These are phyloP conservation scores for Rhytidhysteron rufulum DNA, from an alignment of 2,329 filamentous ascomycete genomes.

Conservation along the genomic window DNA sequence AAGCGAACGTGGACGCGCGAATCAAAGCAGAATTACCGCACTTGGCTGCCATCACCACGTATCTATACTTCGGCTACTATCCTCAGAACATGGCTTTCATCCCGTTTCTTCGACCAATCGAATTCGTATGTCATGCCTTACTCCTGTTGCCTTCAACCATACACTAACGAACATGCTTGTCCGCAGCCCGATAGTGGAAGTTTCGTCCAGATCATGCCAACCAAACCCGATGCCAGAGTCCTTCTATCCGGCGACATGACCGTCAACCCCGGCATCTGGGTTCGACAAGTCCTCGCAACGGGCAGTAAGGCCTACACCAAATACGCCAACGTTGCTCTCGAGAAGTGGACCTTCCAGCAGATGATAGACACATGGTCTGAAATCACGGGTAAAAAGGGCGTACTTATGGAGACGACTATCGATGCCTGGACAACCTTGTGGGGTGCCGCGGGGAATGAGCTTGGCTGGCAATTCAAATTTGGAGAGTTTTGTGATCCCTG, in stretches of 20 bases:
- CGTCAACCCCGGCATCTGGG: constrained; percentile 25
- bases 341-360: constrained; percentile 22
- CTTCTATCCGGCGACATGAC: constrained; percentile 25
- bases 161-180: constrained; percentile 1
- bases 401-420: constrained; percentile 17
- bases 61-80: constrained; percentile 27
- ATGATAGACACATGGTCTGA: constrained; percentile 23
- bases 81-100: constrained; percentile 27
- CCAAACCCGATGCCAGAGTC: constrained; percentile 18
- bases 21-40: constrained; percentile 34
- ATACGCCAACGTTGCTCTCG: constrained; percentile 22
- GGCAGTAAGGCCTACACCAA: constrained; percentile 17
- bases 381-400: constrained; percentile 22
- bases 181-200: constrained; percentile 16
- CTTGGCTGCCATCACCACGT: constrained; percentile 23
- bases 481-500: constrained; percentile 24
- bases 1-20: constrained; percentile 38
- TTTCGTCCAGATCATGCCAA: constrained; percentile 21
- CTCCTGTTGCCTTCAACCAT: background rate
- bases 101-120: constrained; percentile 19
- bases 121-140: constrained; percentile 14
- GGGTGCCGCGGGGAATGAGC: constrained; percentile 19
- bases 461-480: constrained; percentile 22
- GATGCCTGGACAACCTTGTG: constrained; percentile 17
- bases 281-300: constrained; percentile 19